These are phyloP conservation scores for Diaporthe sp. DNA, from an alignment of 2,329 filamentous ascomycete genomes.

Conservation along the genomic window DNA sequence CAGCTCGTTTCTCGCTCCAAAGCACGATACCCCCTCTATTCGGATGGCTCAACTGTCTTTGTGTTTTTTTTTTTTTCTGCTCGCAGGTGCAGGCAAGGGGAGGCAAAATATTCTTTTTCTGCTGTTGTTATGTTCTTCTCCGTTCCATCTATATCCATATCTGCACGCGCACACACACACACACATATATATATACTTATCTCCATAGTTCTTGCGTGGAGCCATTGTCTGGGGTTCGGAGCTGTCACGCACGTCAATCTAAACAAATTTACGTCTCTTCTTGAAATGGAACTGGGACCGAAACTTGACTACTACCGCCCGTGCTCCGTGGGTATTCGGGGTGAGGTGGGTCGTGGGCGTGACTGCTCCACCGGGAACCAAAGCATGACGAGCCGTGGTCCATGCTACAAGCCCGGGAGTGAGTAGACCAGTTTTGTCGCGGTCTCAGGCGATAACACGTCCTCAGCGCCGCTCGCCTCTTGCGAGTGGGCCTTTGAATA, in stretches of 20 bases:
- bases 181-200: background rate
- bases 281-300: background rate
- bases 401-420: background rate
- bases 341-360: background rate
- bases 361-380: background rate
- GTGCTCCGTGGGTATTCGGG: accelerated
- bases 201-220: background rate
- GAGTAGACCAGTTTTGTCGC: background rate
- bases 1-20: constrained; percentile 37
- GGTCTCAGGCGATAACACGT: background rate
- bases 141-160: background rate
- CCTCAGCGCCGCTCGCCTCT: too few species aligned
- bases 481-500: background rate
- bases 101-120: constrained; percentile 26
- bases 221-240: background rate
- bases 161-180: background rate
- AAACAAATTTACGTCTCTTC: background rate
- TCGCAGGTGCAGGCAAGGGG: constrained; percentile 21
- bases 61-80: constrained; percentile 11
- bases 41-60: constrained; percentile 40
- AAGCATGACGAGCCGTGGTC: background rate
- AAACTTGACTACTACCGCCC: background rate
- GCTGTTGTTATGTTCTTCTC: background rate
- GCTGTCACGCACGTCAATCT: constrained; percentile 4
- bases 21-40: constrained; percentile 43